Conservation (phyloP, 2,329 filamentous ascomycete species). For the Aureobasidium sp. region DNA sequence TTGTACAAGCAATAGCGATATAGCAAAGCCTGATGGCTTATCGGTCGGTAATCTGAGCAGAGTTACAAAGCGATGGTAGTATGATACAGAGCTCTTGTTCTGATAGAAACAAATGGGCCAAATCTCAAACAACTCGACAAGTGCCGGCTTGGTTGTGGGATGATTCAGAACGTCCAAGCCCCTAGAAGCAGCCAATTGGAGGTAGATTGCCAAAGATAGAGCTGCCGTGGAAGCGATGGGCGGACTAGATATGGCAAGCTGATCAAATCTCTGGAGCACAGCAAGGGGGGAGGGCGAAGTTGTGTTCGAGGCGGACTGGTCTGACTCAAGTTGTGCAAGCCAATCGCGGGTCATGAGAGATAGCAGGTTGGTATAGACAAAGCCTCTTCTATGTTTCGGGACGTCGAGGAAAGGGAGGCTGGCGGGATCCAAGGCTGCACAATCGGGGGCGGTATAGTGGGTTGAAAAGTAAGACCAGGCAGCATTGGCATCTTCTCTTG, state of each 20-base stretch:
- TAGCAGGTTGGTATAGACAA: background rate
- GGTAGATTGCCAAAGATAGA: background rate
- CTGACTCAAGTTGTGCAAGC: background rate
- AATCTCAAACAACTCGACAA: background rate
- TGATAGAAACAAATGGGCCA: background rate
- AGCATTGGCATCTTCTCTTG: background rate
- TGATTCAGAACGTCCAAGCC: background rate
- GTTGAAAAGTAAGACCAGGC: conserved; percentile 2
- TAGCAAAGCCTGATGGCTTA: background rate
- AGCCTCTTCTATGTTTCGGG: background rate
- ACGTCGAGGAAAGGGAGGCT: background rate
- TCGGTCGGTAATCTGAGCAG: background rate
- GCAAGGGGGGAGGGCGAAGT: background rate
- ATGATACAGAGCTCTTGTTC: background rate
- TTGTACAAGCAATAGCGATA: background rate
- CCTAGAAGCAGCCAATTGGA: background rate
- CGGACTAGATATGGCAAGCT: background rate
- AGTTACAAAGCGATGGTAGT: background rate
- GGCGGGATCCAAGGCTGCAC: background rate
- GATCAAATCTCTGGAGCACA: background rate
- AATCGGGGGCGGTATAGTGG: conserved; percentile 1
- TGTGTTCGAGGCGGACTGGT: background rate
- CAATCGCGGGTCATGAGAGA: background rate
- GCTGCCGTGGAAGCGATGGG: background rate
- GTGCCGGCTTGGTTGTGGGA: background rate